These are phyloP conservation scores for Solanum infundibuliforme DNA, from an alignment of 257 asterid genomes.

Conservation along the genomic window DNA sequence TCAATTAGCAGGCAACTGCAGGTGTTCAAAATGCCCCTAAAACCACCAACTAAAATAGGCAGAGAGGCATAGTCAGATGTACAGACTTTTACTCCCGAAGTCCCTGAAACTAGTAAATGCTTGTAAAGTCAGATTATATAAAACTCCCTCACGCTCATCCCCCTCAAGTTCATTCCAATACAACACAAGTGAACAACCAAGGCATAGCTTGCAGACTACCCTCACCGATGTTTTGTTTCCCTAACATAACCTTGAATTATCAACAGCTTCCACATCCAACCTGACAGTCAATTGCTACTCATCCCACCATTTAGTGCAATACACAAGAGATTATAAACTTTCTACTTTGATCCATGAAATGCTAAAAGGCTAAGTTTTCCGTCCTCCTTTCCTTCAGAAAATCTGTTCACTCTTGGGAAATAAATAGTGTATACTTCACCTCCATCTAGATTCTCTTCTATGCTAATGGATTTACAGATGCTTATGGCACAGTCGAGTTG, in stretches of 20 bases:
- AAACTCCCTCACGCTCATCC: neutral
- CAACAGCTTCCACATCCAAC: neutral
- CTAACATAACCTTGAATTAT: neutral
- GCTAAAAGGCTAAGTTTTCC: neutral
- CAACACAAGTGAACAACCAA: neutral
- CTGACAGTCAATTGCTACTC: neutral
- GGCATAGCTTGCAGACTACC: neutral
- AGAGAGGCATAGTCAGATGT: neutral
- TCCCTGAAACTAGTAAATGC: neutral
- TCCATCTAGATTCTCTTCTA: neutral
- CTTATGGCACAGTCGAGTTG: neutral
- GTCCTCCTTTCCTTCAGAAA: neutral
- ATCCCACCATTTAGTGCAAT: neutral
- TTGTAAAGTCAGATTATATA: neutral
- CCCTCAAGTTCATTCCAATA: neutral
- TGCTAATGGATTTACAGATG: neutral
- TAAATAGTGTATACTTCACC: neutral
- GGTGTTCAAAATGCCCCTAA: neutral
- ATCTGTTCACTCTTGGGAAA: neutral
- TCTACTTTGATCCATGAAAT: neutral
- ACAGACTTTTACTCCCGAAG: neutral
- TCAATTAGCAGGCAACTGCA: neutral
- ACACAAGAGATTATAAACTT: neutral
- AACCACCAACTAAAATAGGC: neutral
- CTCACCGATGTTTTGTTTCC: neutral